Conservation (phyloP, 2,329 filamentous ascomycete genomes). For the Scedosporium minutisporum region DNA sequence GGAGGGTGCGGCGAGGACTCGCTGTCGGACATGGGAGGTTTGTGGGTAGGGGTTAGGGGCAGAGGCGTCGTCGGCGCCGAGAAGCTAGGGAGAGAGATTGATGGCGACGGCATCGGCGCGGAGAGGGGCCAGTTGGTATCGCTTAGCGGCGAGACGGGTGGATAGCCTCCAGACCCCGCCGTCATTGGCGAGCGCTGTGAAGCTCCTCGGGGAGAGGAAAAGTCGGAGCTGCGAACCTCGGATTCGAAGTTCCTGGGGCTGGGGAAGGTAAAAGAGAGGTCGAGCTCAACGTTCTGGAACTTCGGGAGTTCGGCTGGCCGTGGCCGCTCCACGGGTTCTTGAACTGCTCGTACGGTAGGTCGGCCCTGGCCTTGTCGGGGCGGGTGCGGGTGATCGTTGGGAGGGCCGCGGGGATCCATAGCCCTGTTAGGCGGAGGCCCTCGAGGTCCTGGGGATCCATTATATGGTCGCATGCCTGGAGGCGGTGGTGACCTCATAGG, state of each 20-base stretch:
- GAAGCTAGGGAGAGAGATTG: neutral
- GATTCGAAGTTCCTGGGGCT: neutral
- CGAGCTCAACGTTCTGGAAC: neutral
- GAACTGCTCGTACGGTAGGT: neutral
- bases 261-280: neutral
- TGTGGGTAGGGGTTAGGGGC: neutral
- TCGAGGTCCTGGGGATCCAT: neutral
- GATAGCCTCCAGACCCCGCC: neutral
- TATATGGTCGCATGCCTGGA: neutral
- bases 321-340: neutral
- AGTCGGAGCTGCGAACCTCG: neutral
- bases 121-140: constrained; percentile 2
- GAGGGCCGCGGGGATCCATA: neutral
- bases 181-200: neutral
- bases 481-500: neutral
- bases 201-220: neutral
- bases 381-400: neutral
- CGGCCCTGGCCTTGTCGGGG: neutral
- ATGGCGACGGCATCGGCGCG: neutral
- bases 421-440: neutral
- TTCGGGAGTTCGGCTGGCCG: neutral
- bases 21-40: neutral
- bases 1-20: neutral
- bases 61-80: neutral
- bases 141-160: neutral